Percentiles rank a stretch among this genome's conserved stretches.
Conservation (phyloP, 2,329 filamentous ascomycete species). For the Xylariaceae sp. region DNA sequence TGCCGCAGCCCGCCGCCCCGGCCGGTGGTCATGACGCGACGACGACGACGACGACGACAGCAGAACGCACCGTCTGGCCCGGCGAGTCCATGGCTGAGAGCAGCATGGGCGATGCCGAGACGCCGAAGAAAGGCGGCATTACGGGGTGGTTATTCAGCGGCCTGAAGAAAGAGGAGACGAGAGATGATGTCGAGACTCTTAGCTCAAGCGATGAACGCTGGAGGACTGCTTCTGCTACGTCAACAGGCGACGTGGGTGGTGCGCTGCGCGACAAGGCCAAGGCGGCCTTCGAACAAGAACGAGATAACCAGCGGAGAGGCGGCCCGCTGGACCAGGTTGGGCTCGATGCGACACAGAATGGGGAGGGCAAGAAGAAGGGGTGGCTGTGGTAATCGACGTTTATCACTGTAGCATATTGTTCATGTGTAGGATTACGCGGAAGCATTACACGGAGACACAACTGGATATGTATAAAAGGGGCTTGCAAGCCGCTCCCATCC, state of each 20-base stretch:
- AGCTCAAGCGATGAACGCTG: constrained; percentile 7
- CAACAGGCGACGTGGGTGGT: constrained; percentile 40
- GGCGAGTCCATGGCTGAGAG: constrained; percentile 34
- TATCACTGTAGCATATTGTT: too few species aligned
- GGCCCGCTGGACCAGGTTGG: constrained; percentile 59
- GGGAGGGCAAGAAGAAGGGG: constrained; percentile 51
- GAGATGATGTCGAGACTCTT: constrained; percentile 26
- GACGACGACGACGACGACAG: constrained; percentile 35
- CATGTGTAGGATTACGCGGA: too few species aligned
- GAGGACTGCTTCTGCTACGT: constrained; percentile 12
- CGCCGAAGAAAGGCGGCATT: constrained; percentile 34
- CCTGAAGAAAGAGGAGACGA: constrained; percentile 43
- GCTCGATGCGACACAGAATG: constrained; percentile 40
- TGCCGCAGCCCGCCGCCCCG: constrained; percentile 42
- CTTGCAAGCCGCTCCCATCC: too few species aligned
- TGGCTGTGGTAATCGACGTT: constrained; percentile 52
- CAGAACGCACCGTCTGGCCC: constrained; percentile 34
- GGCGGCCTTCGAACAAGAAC: constrained; percentile 55
- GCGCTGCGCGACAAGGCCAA: constrained; percentile 48
- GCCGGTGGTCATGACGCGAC: constrained; percentile 40
- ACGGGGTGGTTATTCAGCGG: constrained; percentile 48
- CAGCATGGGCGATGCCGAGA: constrained; percentile 28
- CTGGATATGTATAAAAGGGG: too few species aligned
- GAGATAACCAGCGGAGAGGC: constrained; percentile 56
- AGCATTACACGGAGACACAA: too few species aligned